Conservation (phyloP, 2,329 filamentous ascomycete genomes). For the Acephala macrosclerotiorum region DNA sequence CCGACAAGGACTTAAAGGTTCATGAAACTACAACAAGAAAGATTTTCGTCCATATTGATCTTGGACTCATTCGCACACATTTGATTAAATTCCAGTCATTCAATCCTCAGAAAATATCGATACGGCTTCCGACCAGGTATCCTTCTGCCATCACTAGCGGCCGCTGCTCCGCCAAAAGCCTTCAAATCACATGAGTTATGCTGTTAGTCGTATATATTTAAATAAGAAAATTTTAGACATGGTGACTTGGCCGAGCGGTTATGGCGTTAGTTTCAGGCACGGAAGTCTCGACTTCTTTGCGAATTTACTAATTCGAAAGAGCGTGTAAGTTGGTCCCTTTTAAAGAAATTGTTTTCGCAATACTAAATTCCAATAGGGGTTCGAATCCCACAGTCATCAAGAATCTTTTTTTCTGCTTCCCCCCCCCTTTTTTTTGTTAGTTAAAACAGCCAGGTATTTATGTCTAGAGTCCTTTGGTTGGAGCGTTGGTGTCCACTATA, state of each 20-base stretch:
- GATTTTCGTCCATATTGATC: background rate
- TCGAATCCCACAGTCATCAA: constrained; percentile 43
- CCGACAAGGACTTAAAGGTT: background rate
- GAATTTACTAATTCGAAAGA: constrained; percentile 43
- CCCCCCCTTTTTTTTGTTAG: background rate
- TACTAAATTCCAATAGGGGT: no score
- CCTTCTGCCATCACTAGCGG: no score
- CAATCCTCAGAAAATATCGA: background rate
- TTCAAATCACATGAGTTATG: no score
- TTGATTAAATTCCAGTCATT: background rate
- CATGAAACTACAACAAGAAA: background rate
- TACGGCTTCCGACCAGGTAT: no score
- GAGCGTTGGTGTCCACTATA: no score
- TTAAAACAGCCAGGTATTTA: no score
- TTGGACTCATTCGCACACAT: background rate
- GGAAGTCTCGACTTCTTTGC: no score
- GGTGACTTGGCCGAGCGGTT: constrained; percentile 47
- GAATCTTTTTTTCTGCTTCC: constrained; percentile 3
- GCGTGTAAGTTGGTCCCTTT: constrained; percentile 39
- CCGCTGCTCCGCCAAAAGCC: background rate
- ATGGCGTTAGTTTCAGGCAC: constrained; percentile 48
- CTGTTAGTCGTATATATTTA: background rate
- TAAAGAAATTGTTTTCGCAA: no score
- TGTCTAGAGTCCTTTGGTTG: no score
- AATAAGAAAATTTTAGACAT: constrained; percentile 18